phyloP scores from a whole-genome alignment of 1,284 basidiomycete species.

The Tylopilus orsonianus region DNA sequence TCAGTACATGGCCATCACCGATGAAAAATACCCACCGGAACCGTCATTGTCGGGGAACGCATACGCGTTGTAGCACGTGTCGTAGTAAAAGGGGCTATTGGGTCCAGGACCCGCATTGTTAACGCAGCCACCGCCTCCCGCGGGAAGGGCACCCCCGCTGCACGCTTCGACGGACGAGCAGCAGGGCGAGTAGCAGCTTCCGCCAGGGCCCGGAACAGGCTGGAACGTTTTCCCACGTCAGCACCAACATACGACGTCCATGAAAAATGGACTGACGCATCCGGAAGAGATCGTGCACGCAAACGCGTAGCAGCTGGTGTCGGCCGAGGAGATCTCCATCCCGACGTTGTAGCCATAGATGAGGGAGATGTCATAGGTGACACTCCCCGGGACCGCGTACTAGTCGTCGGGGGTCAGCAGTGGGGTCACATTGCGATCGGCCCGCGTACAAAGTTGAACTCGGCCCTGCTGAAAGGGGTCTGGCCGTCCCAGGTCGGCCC shows the following conservation, averaged over 20 bases:
- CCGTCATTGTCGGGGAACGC: neutral
- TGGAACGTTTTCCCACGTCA: slow-evolving; percentile 17
- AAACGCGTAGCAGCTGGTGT: slow-evolving; percentile 27
- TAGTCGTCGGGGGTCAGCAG: slow-evolving; percentile 4
- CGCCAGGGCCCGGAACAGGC: slow-evolving; percentile 31
- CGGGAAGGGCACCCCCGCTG: slow-evolving; percentile 12
- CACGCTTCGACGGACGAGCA: slow-evolving; percentile 28
- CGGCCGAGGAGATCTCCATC: slow-evolving; percentile 36
- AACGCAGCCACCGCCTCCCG: neutral
- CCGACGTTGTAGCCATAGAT: slow-evolving; percentile 40
- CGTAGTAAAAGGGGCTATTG: neutral
- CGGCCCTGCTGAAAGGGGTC: slow-evolving; percentile 35
- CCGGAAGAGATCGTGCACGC: slow-evolving; percentile 33
- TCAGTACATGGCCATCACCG: neutral
- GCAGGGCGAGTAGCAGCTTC: slow-evolving; percentile 31
- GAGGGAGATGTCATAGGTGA: slow-evolving; percentile 39
- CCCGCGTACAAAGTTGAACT: slow-evolving; percentile 29
- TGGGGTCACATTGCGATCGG: neutral
- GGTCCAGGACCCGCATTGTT: neutral
- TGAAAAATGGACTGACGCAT: slow-evolving; percentile 21
- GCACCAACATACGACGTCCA: neutral
- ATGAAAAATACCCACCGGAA: neutral
- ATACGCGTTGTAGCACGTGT: neutral
- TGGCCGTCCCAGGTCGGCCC: slow-evolving; percentile 33
- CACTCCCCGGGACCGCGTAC: slow-evolving; percentile 31